phyloP scores from a whole-genome alignment of 2,329 filamentous ascomycete genomes.

The Diaporthe australafricana region DNA sequence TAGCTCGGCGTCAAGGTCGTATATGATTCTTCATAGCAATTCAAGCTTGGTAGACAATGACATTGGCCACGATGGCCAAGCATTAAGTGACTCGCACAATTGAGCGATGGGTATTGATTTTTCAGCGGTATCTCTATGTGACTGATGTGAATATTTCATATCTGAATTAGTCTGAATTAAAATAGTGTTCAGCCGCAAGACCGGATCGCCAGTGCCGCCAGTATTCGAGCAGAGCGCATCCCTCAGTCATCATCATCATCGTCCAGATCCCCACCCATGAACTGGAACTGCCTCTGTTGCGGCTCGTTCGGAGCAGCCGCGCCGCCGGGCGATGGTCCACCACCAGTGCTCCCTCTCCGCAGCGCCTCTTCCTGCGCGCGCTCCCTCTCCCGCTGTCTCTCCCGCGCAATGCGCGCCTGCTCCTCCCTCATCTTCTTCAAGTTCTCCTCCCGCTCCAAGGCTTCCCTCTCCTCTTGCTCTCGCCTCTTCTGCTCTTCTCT shows the following conservation, averaged over 20 bases:
- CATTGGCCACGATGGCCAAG: neutral
- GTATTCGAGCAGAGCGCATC: neutral
- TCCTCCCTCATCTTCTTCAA: constrained; percentile 58
- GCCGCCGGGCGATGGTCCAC: constrained; percentile 29
- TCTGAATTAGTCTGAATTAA: neutral
- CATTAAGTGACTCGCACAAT: neutral
- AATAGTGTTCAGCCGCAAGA: neutral
- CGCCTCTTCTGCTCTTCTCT: constrained; percentile 64
- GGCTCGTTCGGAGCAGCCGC: constrained; percentile 37
- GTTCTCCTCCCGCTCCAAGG: constrained; percentile 48
- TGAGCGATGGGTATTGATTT: neutral
- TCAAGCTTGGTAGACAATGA: constrained; percentile 4
- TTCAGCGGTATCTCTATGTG: neutral
- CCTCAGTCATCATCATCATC: constrained; percentile 58
- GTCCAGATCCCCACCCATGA: constrained; percentile 60
- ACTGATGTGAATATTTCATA: neutral
- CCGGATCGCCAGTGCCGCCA: neutral
- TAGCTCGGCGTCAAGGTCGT: constrained; percentile 24
- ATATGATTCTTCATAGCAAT: constrained; percentile 11
- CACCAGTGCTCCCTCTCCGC: constrained; percentile 42
- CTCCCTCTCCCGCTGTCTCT: constrained; percentile 60
- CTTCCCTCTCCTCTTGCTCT: constrained; percentile 59
- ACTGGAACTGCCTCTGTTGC: constrained; percentile 65
- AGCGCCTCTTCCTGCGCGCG: constrained; percentile 55
- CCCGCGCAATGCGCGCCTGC: constrained; percentile 57